Conservation (phyloP, 2,329 filamentous ascomycete species). For the Akanthomyces lecanii region DNA sequence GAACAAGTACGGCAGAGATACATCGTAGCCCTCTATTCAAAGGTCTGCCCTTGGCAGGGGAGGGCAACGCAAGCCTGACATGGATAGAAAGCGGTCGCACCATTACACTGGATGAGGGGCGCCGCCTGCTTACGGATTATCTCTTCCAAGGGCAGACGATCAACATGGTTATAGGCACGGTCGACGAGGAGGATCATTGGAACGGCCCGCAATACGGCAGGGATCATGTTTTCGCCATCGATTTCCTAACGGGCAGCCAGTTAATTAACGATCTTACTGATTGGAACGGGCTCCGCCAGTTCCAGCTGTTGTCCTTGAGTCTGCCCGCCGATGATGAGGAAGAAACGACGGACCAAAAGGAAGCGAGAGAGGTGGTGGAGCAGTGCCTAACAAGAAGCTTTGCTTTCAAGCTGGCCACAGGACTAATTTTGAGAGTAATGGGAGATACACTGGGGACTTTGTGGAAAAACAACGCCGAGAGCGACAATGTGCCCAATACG, state of each 20-base stretch:
- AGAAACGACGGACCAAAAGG: constrained; percentile 38
- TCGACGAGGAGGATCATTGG: constrained; percentile 49
- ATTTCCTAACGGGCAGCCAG: constrained; percentile 47
- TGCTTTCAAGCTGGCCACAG: constrained; percentile 53
- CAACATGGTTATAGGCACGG: constrained; percentile 46
- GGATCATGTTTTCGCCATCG: constrained; percentile 45
- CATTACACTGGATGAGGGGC: constrained; percentile 35
- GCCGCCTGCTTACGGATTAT: constrained; percentile 49
- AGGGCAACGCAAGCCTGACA: not conserved
- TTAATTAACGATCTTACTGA: constrained; percentile 48
- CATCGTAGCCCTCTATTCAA: constrained; percentile 42
- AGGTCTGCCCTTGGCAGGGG: constrained; percentile 37
- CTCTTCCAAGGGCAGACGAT: constrained; percentile 54
- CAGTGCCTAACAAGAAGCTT: constrained; percentile 46
- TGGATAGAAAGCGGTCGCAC: constrained; percentile 25
- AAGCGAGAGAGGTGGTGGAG: constrained; percentile 49
- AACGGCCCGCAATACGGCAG: constrained; percentile 49
- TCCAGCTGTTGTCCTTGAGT: constrained; percentile 41
- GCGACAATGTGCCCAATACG: constrained; percentile 45
- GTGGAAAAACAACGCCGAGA: constrained; percentile 47
- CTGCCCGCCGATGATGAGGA: constrained; percentile 33
- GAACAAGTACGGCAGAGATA: constrained; percentile 48
- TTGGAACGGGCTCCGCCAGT: constrained; percentile 48
- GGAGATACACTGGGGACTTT: constrained; percentile 49
- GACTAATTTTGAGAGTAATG: constrained; percentile 46